Percentiles rank a stretch among this genome's conserved stretches.
Conservation (phyloP, 2,329 filamentous ascomycete genomes). For the Fusarium sp. region DNA sequence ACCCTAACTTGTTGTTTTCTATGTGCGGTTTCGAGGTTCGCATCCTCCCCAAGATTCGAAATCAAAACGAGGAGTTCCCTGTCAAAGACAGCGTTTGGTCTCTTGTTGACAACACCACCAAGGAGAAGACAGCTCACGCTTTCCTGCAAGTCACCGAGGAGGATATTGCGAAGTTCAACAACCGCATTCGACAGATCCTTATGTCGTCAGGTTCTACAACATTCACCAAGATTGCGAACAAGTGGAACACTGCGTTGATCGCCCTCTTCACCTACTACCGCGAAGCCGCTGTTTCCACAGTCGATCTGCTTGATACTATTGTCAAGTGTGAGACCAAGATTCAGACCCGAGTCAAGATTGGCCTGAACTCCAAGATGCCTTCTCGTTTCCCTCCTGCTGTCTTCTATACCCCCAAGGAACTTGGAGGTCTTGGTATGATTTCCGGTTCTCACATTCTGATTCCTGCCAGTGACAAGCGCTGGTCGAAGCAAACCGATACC, state of each 20-base stretch:
- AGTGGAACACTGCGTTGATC: constrained; percentile 98
- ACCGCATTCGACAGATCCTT: constrained; percentile 95
- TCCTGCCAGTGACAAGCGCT: constrained; percentile 95
- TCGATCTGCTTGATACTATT: constrained; percentile 93
- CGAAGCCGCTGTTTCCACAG: constrained; percentile 95
- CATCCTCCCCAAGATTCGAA: constrained; percentile 93
- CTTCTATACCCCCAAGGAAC: constrained; percentile 98
- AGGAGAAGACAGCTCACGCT: constrained; percentile 95
- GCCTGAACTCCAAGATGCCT: constrained; percentile 99
- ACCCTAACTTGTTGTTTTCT: constrained; percentile 95
- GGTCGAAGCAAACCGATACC: constrained; percentile 97
- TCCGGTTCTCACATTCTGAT: constrained; percentile 98
- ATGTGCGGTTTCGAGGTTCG: constrained; percentile 99
- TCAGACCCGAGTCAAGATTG: constrained; percentile 98
- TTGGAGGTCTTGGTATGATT: constrained; percentile 98
- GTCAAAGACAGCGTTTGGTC: constrained; percentile 99
- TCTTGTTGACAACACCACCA: constrained; percentile 93
- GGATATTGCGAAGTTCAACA: constrained; percentile 99
- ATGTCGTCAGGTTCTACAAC: constrained; percentile 99
- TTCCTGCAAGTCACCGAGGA: constrained; percentile 98
- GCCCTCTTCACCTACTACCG: constrained; percentile 98
- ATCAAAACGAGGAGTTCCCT: constrained; percentile 95
- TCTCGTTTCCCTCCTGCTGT: constrained; percentile 98
- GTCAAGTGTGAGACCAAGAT: constrained; percentile 99
- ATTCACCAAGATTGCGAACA: constrained; percentile 99